These are phyloP conservation scores for Sclerotinia borealis DNA, from an alignment of 2,329 filamentous ascomycete genomes.

Conservation along the genomic window DNA sequence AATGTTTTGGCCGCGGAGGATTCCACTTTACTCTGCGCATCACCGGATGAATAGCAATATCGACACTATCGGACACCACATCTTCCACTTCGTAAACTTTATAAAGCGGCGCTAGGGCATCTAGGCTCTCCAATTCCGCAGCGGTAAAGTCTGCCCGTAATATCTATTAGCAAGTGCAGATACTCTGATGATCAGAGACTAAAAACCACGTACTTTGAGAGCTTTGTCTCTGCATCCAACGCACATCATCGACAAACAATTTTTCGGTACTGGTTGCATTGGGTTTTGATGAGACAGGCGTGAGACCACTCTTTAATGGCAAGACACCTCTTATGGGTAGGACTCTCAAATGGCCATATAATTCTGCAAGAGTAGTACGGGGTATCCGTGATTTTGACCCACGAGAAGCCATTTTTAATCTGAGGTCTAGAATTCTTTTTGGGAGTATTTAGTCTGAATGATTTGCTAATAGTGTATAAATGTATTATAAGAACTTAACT, in stretches of 20 bases:
- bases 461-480: neutral
- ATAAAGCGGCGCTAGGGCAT: neutral
- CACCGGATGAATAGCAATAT: slow-evolving; percentile 10
- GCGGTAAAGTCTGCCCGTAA: neutral
- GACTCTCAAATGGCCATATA: neutral
- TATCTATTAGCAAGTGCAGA: neutral
- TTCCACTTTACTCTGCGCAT: slow-evolving; percentile 10
- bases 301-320: slow-evolving; percentile 12
- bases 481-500: neutral
- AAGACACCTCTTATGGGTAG: neutral
- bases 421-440: neutral
- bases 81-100: neutral
- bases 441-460: neutral
- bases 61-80: neutral
- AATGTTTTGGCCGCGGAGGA: neutral
- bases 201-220: neutral
- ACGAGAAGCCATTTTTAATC: neutral
- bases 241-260: neutral
- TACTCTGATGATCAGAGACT: neutral
- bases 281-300: neutral
- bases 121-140: slow-evolving; percentile 2
- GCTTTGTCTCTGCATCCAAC: neutral
- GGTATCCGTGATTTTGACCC: neutral
- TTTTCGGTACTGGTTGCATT: neutral
- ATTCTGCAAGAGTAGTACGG: slow-evolving; percentile 1